phyloP scores from a whole-genome alignment of 2,329 filamentous ascomycete species.

The Elsinoe necatrix region DNA sequence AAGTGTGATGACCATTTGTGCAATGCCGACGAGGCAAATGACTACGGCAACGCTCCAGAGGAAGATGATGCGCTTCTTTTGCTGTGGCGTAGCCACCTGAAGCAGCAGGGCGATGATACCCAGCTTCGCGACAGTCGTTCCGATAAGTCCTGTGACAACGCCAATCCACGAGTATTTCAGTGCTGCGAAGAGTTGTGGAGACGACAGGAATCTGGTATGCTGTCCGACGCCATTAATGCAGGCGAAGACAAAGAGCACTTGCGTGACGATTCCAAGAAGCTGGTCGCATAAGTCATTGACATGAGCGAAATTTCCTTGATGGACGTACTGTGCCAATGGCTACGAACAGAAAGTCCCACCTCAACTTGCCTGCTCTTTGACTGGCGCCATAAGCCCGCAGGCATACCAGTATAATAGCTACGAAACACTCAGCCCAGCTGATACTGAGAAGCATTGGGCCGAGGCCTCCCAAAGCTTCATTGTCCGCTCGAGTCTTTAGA shows the following conservation, averaged over 20 bases:
- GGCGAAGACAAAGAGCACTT: conserved; percentile 13
- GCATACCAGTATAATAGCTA: conserved; percentile 2
- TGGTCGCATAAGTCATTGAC: not conserved
- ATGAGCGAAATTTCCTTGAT: not conserved
- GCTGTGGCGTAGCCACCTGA: conserved; percentile 9
- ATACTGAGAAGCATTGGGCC: conserved; percentile 5
- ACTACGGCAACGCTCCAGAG: conserved; percentile 1
- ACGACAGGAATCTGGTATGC: not conserved
- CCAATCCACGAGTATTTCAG: conserved; percentile 14
- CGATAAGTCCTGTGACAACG: conserved; percentile 5
- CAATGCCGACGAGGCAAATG: conserved; percentile 8
- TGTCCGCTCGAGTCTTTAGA: conserved; percentile 2
- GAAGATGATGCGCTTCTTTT: conserved; percentile 13
- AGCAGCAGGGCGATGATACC: conserved; percentile 12
- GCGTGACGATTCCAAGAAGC: conserved; percentile 1
- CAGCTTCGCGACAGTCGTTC: conserved; percentile 9
- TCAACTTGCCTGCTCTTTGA: not conserved
- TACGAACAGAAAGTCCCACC: conserved; percentile 11
- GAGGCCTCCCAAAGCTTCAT: conserved; percentile 6
- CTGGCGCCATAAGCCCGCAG: conserved; percentile 9
- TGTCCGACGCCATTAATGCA: conserved; percentile 8
- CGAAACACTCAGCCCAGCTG: not conserved
- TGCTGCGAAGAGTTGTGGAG: not conserved
- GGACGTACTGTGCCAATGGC: conserved; percentile 9
- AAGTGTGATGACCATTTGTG: conserved; percentile 6